phyloP scores from a whole-genome alignment of 2,329 filamentous ascomycete genomes.

The Botrytis pseudocinerea region DNA sequence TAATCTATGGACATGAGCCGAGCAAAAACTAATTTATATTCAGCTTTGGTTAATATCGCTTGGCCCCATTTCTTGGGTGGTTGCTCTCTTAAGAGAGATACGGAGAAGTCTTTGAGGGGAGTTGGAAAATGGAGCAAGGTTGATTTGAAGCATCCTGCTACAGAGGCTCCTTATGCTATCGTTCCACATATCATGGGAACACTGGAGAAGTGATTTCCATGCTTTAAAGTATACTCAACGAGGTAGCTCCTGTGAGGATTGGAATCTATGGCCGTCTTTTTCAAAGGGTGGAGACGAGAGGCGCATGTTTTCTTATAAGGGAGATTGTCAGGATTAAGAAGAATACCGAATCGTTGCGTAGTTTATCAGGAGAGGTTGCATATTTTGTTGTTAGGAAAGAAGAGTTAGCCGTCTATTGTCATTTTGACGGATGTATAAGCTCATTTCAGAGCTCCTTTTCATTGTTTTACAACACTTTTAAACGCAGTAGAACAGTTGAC shows the following conservation, averaged over 20 bases:
- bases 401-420: background rate
- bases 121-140: constrained; percentile 37
- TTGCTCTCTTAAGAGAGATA: constrained; percentile 37
- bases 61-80: constrained; percentile 39
- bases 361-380: no score
- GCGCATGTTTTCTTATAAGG: no score
- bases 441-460: background rate
- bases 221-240: no score
- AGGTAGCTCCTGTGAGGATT: background rate
- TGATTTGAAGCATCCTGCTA: constrained; percentile 32
- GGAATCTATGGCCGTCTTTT: no score
- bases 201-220: constrained; percentile 33
- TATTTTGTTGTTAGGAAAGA: background rate
- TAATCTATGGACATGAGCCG: no score
- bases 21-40: constrained; percentile 21
- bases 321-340: background rate
- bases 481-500: background rate
- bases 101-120: constrained; percentile 32
- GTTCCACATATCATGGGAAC: constrained; percentile 36
- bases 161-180: constrained; percentile 33
- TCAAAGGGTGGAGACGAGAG: background rate
- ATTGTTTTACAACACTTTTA: background rate
- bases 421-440: background rate
- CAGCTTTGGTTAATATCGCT: constrained; percentile 33
- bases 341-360: background rate